phyloP scores from a whole-genome alignment of 768 basidiomycete genomes.

The Rhizopogon rudus region DNA sequence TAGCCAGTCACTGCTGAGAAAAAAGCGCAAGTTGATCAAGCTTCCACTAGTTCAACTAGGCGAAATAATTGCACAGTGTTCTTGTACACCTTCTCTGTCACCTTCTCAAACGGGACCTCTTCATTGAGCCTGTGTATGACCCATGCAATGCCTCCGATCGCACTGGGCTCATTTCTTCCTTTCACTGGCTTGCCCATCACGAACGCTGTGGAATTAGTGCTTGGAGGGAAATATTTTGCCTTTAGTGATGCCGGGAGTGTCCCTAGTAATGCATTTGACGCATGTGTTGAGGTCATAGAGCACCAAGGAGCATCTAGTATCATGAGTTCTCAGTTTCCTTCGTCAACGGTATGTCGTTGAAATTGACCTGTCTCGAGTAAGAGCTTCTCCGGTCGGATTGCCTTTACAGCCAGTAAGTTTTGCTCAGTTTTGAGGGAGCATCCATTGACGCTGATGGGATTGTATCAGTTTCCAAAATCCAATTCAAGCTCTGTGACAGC shows the following conservation, averaged over 20 bases:
- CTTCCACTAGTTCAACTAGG: constrained; percentile 31
- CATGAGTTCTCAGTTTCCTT: background rate
- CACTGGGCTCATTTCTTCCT: constrained; percentile 70
- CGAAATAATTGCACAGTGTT: constrained; percentile 63
- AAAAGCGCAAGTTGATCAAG: too few species aligned
- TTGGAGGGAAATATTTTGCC: constrained; percentile 44
- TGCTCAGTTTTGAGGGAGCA: constrained; percentile 72
- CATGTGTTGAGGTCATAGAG: constrained; percentile 61
- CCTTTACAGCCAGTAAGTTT: constrained; percentile 50
- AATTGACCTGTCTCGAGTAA: constrained; percentile 70
- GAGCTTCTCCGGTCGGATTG: constrained; percentile 54
- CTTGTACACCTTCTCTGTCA: constrained; percentile 53
- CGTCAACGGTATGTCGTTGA: background rate
- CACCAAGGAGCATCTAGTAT: constrained; percentile 67
- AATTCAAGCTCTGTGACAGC: background rate
- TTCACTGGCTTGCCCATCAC: constrained; percentile 58
- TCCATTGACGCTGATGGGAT: constrained; percentile 53
- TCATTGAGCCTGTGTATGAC: constrained; percentile 49
- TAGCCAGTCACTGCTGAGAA: too few species aligned
- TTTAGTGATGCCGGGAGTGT: constrained; percentile 43
- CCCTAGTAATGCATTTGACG: constrained; percentile 47
- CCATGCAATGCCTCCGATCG: constrained; percentile 70
- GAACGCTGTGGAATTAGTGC: constrained; percentile 55
- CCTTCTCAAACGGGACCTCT: constrained; percentile 44
- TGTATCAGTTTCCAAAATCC: background rate